Evolutionary conservation across 345 rosid species (phyloP).

Genomic region (Hirschfeldia incana): DNA sequence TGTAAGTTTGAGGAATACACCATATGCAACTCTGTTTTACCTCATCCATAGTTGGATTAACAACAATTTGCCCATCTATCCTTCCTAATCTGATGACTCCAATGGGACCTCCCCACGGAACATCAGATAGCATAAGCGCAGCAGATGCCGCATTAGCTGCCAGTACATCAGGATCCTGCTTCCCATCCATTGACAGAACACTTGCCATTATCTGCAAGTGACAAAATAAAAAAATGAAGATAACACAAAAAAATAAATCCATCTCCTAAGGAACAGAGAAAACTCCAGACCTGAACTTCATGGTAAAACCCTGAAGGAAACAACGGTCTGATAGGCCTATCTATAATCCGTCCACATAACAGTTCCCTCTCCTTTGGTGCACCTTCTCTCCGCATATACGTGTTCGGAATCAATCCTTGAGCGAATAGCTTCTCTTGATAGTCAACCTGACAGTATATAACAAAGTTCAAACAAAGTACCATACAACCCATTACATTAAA

Average conservation of each 20-base stretch:
- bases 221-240: not conserved
- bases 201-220: constrained; percentile 81
- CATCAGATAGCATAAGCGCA: constrained; percentile 94
- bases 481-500: not conserved
- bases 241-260: too few relatives aligned
- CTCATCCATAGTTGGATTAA: constrained; percentile 94
- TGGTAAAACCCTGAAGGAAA: constrained; percentile 95
- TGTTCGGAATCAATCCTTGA: constrained; percentile 77
- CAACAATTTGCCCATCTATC: constrained; percentile 68
- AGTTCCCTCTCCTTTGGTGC: constrained; percentile 96
- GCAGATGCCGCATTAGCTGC: constrained; percentile 95
- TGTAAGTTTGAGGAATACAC: not conserved
- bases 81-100: constrained; percentile 85
- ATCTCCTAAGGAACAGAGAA: too few relatives aligned
- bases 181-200: constrained; percentile 85
- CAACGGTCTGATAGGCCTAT: constrained; percentile 86
- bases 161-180: constrained; percentile 90
- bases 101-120: constrained; percentile 96
- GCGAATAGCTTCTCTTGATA: constrained; percentile 98
- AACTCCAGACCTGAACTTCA: too few relatives aligned
- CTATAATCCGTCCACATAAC: constrained; percentile 84
- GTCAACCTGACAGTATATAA: constrained; percentile 59
- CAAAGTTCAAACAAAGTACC: not conserved
- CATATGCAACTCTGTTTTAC: constrained; percentile 31
- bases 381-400: constrained; percentile 86